A percentile compares a stretch with the other conserved stretches of the same genome.
phyloP scores from a whole-genome alignment of 495 filamentous ascomycete species.

The Daldinia concentrica region DNA sequence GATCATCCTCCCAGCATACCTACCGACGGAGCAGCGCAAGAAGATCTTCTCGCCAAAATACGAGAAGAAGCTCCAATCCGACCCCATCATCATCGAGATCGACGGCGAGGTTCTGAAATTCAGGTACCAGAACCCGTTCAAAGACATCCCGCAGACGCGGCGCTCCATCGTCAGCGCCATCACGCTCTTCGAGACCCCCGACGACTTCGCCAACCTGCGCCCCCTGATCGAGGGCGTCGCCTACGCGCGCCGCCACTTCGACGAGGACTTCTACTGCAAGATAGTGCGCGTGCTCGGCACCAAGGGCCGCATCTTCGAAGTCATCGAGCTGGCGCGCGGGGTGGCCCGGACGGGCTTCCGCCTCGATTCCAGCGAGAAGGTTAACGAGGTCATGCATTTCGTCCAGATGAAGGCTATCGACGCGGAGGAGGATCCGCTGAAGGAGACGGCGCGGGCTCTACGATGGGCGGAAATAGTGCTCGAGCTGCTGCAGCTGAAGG shows the following conservation, averaged over 20 bases:
- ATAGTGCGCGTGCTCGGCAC: conserved; percentile 54
- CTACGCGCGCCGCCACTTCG: conserved; percentile 53
- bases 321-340: conserved; percentile 64
- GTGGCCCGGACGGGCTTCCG: conserved; percentile 60
- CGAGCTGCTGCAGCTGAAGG: conserved; percentile 60
- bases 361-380: conserved; percentile 53
- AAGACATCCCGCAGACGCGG: conserved; percentile 47
- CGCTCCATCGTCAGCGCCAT: conserved; percentile 53
- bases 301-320: conserved; percentile 53
- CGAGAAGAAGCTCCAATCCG: conserved; percentile 59
- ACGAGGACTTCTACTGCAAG: conserved; percentile 45
- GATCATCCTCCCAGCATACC: conserved; percentile 71
- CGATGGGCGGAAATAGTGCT: conserved; percentile 59
- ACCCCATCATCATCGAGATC: conserved; percentile 70
- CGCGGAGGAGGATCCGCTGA: conserved; percentile 51
- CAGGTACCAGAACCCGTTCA: conserved; percentile 54
- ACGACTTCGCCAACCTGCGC: conserved; percentile 70
- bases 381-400: conserved; percentile 59
- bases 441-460: conserved; percentile 49
- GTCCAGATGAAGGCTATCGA: conserved; percentile 60
- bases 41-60: conserved; percentile 63
- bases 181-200: conserved; percentile 59
- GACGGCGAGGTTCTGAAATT: conserved; percentile 66
- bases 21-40: conserved; percentile 63
- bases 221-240: conserved; percentile 66